phyloP scores from a whole-genome alignment of 805 yeast genomes.

The Helenozyma rhizophorensis region DNA sequence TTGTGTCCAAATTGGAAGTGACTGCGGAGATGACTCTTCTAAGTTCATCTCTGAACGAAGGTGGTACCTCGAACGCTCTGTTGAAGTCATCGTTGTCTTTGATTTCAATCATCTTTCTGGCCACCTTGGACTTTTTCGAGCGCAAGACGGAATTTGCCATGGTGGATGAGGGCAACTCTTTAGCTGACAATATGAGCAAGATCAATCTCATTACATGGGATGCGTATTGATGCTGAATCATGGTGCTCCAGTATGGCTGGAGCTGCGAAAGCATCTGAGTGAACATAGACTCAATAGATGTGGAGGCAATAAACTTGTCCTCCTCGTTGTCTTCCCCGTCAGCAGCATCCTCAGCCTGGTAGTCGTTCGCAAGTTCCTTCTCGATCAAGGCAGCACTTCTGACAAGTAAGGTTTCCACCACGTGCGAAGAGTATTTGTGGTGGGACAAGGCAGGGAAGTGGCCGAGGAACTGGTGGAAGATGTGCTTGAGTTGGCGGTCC shows the following conservation, averaged over 20 bases:
- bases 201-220: conserved; percentile 81
- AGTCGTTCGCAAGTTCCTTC: conserved; percentile 50
- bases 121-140: conserved; percentile 79
- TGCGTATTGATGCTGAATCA: conserved; percentile 76
- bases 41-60: conserved; percentile 59
- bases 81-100: conserved; percentile 72
- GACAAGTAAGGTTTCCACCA: conserved; percentile 78
- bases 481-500: conserved; percentile 57
- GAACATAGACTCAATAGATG: conserved; percentile 64
- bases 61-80: conserved; percentile 64
- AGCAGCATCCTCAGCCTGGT: conserved; percentile 28
- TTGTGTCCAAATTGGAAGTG: conserved; percentile 30
- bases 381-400: conserved; percentile 72
- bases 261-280: conserved; percentile 63
- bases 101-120: conserved; percentile 89
- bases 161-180: conserved; percentile 69
- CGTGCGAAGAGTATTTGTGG: conserved; percentile 93
- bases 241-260: conserved; percentile 50
- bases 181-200: conserved; percentile 70
- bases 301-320: conserved; percentile 33
- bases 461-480: conserved; percentile 67
- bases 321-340: conserved; percentile 24
- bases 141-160: conserved; percentile 68
- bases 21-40: conserved; percentile 44
- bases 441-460: conserved; percentile 71